These are phyloP conservation scores for Colletotrichum lindemuthianum DNA, from an alignment of 2,329 filamentous ascomycete species.

Conservation along the genomic window DNA sequence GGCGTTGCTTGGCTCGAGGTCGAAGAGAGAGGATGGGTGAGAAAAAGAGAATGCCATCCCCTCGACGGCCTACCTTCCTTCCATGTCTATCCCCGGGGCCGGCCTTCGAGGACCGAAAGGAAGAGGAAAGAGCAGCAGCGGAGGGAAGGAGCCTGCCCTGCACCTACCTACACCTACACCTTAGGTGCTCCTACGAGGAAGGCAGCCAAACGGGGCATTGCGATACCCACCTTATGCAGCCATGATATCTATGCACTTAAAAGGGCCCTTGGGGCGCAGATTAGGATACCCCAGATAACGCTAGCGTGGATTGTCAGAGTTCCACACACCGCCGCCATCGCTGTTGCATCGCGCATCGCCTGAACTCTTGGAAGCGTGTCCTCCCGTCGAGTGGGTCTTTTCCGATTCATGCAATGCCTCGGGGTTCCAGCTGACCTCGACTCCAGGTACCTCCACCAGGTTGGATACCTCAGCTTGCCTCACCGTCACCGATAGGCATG, in stretches of 20 bases:
- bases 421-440: conserved; percentile 23
- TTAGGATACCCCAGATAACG: conserved; percentile 30
- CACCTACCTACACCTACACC: no score
- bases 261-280: neutral
- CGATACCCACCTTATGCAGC: conserved; percentile 2
- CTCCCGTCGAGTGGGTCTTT: conserved; percentile 4
- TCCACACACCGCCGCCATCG: no score
- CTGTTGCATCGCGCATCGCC: conserved; percentile 2
- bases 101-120: conserved; percentile 25
- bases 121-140: conserved; percentile 33
- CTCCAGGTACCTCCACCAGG: neutral
- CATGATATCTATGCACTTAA: conserved; percentile 14
- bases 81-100: conserved; percentile 8
- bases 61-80: neutral
- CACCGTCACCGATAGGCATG: neutral
- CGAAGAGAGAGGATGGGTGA: conserved; percentile 10
- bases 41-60: conserved; percentile 12
- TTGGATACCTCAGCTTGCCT: neutral
- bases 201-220: conserved; percentile 22
- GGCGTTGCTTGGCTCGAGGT: conserved; percentile 20
- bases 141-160: conserved; percentile 10
- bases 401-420: conserved; percentile 32
- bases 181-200: neutral
- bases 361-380: conserved; percentile 1
- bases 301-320: neutral